These are phyloP conservation scores for Neurospora sp. DNA, from an alignment of 2,329 filamentous ascomycete genomes.

Conservation along the genomic window DNA sequence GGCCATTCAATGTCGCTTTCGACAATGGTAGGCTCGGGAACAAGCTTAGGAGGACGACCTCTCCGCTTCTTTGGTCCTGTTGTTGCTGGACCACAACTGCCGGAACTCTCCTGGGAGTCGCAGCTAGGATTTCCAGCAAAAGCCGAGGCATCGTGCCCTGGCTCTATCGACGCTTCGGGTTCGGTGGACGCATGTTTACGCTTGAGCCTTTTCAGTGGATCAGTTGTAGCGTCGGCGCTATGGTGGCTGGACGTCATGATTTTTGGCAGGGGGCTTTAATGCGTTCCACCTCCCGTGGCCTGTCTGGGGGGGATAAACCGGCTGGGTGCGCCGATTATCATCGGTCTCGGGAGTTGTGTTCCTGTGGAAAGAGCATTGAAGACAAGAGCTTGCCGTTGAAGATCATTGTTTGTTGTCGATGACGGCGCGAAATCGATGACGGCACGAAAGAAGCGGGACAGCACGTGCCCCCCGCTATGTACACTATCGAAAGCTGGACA, in stretches of 20 bases:
- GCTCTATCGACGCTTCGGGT: background rate
- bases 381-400: background rate
- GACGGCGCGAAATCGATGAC: conserved; percentile 13
- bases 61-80: background rate
- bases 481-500: background rate
- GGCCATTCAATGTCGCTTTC: conserved; percentile 55
- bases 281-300: background rate
- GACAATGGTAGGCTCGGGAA: conserved; percentile 10
- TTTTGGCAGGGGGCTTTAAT: background rate
- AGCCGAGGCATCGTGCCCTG: background rate
- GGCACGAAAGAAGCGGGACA: conserved; percentile 18
- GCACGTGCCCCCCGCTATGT: conserved; percentile 11
- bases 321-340: background rate
- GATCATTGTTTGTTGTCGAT: conserved; percentile 4
- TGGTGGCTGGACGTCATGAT: background rate
- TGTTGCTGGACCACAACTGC: background rate
- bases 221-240: background rate
- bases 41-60: conserved; percentile 2
- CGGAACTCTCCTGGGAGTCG: background rate
- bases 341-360: conserved; percentile 4
- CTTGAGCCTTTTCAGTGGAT: conserved; percentile 1
- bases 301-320: background rate
- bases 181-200: conserved; percentile 1
- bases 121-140: background rate
- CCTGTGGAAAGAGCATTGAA: background rate